A percentile compares a stretch with the other conserved stretches of the same genome.
These are phyloP conservation scores for Oryza officinalis DNA, from an alignment of 176 grass and related monocot species.

Conservation along the genomic window DNA sequence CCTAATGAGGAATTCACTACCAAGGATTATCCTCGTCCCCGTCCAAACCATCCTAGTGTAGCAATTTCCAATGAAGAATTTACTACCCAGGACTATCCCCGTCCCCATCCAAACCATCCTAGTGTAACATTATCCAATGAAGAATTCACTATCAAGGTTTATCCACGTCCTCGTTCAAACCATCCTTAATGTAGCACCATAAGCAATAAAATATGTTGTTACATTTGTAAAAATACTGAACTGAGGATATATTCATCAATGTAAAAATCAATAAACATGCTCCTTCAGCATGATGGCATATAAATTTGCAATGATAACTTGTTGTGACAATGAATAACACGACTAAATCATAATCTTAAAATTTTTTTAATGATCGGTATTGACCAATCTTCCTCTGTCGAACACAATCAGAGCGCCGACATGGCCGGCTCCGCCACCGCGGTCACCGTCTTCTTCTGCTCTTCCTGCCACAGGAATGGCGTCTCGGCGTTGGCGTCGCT, in stretches of 20 bases:
- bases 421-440: neutral
- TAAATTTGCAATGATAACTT: neutral
- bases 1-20: neutral
- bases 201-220: neutral
- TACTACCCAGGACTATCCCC: no score
- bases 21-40: neutral
- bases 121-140: no score
- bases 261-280: neutral
- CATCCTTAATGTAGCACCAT: neutral
- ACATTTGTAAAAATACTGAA: no score
- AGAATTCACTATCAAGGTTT: no score
- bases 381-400: neutral
- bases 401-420: neutral
- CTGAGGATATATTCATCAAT: neutral
- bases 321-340: neutral
- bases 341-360: neutral
- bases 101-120: no score
- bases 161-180: neutral
- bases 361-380: neutral
- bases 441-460: neutral
- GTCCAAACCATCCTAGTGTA: neutral
- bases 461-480: conserved; percentile 48
- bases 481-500: conserved; percentile 57
- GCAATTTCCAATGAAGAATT: no score
- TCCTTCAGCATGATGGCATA: neutral